A percentile compares a stretch with the other conserved stretches of the same genome.
phyloP scores from a whole-genome alignment of 2,329 filamentous ascomycete species.

The Aschersonia sp. region DNA sequence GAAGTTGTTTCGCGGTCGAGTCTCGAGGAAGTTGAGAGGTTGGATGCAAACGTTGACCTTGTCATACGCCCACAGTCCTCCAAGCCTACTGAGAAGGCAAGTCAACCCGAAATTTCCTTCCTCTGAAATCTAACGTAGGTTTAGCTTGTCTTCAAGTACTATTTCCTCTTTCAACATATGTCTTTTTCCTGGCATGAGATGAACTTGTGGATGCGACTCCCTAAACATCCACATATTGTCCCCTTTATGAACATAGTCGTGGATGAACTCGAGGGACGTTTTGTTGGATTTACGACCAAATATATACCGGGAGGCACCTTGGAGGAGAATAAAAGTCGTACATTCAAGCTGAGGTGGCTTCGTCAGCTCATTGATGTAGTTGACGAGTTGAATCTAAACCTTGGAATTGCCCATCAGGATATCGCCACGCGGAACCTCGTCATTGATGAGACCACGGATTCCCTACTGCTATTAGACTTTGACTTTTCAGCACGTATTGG shows the following conservation, averaged over 20 bases:
- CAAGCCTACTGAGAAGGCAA: conserved; percentile 3
- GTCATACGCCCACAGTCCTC: conserved; percentile 7
- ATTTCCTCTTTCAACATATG: conserved; percentile 9
- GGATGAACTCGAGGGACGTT: conserved; percentile 14
- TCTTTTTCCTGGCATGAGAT: conserved; percentile 18
- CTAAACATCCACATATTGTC: conserved; percentile 21
- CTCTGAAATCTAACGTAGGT: neutral
- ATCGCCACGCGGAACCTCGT: conserved; percentile 22
- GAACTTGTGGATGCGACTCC: conserved; percentile 19
- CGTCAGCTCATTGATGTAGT: conserved; percentile 19
- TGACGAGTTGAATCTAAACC: conserved; percentile 21
- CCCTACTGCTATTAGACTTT: conserved; percentile 22
- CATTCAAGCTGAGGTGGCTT: conserved; percentile 21
- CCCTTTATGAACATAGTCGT: conserved; percentile 19
- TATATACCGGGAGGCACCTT: conserved; percentile 21
- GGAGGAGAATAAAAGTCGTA: conserved; percentile 12
- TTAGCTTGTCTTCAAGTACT: conserved; percentile 20
- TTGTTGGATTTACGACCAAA: conserved; percentile 21
- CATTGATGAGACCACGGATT: conserved; percentile 17
- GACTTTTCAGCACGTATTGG: conserved; percentile 7
- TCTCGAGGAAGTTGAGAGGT: conserved; percentile 14
- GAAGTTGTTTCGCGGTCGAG: conserved; percentile 7
- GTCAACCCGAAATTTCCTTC: neutral
- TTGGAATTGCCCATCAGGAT: conserved; percentile 23
- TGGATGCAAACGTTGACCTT: conserved; percentile 13